Conservation (phyloP, 768 basidiomycete genomes). For the Amanita brunnescens region DNA sequence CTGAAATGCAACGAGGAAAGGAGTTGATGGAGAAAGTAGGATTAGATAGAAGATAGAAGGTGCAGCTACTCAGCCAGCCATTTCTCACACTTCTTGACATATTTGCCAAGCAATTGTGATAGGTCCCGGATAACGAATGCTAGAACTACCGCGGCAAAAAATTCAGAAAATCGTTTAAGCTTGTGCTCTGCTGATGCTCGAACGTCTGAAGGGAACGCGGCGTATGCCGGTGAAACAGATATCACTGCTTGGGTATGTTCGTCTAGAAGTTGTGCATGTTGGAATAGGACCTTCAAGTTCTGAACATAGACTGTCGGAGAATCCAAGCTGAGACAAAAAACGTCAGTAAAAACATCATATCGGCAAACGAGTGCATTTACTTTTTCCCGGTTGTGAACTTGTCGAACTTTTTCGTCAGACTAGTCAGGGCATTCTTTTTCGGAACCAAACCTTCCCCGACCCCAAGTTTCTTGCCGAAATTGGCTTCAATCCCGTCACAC, state of each 20-base stretch:
- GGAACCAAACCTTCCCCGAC: constrained; percentile 82
- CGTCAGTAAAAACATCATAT: not conserved
- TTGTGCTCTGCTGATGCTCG: constrained; percentile 60
- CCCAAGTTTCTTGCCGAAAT: constrained; percentile 82
- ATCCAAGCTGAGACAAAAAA: constrained; percentile 52
- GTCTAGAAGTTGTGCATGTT: constrained; percentile 71
- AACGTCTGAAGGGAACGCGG: constrained; percentile 56
- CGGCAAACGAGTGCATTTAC: constrained; percentile 27
- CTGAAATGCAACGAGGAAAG: constrained; percentile 4
- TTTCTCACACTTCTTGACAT: constrained; percentile 89
- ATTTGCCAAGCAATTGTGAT: constrained; percentile 83
- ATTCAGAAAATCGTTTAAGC: constrained; percentile 79
- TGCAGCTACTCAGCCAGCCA: constrained; percentile 72
- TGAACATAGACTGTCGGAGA: constrained; percentile 81
- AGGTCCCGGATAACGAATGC: constrained; percentile 87
- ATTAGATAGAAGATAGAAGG: not conserved
- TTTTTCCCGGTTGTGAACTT: constrained; percentile 87
- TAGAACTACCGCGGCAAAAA: constrained; percentile 82
- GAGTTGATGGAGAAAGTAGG: not conserved
- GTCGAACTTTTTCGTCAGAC: constrained; percentile 66
- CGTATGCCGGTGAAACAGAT: constrained; percentile 64
- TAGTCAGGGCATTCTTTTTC: constrained; percentile 76
- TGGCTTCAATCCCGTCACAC: constrained; percentile 72
- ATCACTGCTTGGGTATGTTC: constrained; percentile 74
- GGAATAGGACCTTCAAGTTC: constrained; percentile 66